phyloP scores from a whole-genome alignment of 1,284 basidiomycete genomes.

The Athelia psychrophila region DNA sequence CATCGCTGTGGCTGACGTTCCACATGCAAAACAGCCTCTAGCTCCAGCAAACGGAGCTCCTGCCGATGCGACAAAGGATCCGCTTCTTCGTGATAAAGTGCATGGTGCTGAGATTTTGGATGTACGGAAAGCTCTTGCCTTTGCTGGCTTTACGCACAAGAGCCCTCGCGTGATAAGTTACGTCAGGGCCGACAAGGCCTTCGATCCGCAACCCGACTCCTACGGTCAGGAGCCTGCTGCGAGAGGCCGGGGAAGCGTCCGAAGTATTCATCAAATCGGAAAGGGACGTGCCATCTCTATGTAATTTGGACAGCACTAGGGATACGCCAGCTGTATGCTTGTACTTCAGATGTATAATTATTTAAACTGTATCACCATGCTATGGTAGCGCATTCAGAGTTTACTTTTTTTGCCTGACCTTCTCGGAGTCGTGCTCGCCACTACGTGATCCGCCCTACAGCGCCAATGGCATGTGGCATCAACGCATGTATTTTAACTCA shows the following conservation, averaged over 20 bases:
- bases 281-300: slow-evolving; percentile 77
- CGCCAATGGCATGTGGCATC: too few relatives aligned
- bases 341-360: too few relatives aligned
- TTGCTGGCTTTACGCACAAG: slow-evolving; percentile 89
- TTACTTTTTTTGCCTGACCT: too few relatives aligned
- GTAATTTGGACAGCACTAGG: slow-evolving; percentile 32
- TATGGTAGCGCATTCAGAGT: too few relatives aligned
- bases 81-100: slow-evolving; percentile 78
- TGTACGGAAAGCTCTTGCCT: slow-evolving; percentile 88
- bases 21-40: slow-evolving; percentile 61
- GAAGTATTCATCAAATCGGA: slow-evolving; percentile 54
- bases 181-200: slow-evolving; percentile 67
- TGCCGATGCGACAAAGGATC: slow-evolving; percentile 83
- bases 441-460: too few relatives aligned
- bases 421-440: too few relatives aligned
- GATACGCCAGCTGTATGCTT: not conserved
- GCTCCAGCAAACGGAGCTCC: slow-evolving; percentile 86
- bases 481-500: too few relatives aligned
- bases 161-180: slow-evolving; percentile 76
- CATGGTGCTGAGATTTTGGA: slow-evolving; percentile 86
- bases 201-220: slow-evolving; percentile 52
- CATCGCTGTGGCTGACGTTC: slow-evolving; percentile 18
- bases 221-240: slow-evolving; percentile 46
- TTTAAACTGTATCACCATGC: too few relatives aligned
- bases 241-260: slow-evolving; percentile 60